phyloP scores from a whole-genome alignment of 2,329 filamentous ascomycete species.

The Coleophoma crateriformis region DNA sequence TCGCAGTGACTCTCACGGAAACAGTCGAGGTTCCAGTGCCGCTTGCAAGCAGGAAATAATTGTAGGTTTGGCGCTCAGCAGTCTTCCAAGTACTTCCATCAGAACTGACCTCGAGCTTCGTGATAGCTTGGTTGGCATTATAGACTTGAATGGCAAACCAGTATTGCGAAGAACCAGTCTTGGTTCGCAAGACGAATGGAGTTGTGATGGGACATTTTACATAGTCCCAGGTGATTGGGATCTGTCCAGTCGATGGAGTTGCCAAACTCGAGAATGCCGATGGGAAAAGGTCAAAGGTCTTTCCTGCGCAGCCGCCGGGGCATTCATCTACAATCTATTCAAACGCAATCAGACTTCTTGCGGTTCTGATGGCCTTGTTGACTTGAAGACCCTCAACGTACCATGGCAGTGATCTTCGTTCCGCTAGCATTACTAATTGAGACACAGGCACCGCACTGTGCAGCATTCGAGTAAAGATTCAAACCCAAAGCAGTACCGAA shows the following conservation, averaged over 20 bases:
- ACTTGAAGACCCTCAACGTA: background rate
- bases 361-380: no score
- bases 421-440: background rate
- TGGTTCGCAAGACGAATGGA: background rate
- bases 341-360: background rate
- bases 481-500: background rate
- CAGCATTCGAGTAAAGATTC: background rate
- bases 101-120: background rate
- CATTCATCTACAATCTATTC: background rate
- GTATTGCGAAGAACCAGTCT: background rate
- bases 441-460: background rate
- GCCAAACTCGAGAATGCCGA: background rate
- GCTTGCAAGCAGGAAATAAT: background rate
- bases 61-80: background rate
- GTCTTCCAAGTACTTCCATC: background rate
- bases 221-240: background rate
- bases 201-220: background rate
- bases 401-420: conserved; percentile 1
- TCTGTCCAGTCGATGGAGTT: background rate
- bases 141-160: background rate
- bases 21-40: background rate
- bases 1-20: background rate
- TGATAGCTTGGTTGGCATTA: background rate
- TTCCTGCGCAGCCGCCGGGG: background rate
- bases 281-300: background rate